These are phyloP conservation scores for Amborella trichopoda DNA, from an alignment of 164 flowering plant species.

Conservation along the genomic window DNA sequence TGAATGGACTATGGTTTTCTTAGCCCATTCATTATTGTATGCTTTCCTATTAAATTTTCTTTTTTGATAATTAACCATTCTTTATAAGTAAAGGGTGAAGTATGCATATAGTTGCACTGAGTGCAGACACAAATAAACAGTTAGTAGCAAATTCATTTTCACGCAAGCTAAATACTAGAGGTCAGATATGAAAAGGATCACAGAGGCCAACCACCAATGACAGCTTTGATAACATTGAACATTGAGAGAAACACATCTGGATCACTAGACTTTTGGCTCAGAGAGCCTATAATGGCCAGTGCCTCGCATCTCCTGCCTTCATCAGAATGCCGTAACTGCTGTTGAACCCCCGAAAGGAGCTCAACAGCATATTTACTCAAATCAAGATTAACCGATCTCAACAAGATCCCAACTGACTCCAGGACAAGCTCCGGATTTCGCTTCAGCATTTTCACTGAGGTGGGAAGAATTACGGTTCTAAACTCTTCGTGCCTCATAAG, in stretches of 20 bases:
- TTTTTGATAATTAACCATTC: neutral
- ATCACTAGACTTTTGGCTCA: conserved; percentile 83
- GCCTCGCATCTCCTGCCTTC: conserved; percentile 72
- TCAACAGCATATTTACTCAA: conserved; percentile 87
- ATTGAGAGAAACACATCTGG: conserved; percentile 81
- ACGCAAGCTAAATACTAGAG: neutral
- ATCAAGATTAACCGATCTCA: conserved; percentile 63
- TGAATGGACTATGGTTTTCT: no score
- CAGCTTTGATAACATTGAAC: conserved; percentile 59
- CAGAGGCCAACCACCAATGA: conserved; percentile 63
- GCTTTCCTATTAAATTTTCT: no score
- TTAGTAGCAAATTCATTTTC: neutral
- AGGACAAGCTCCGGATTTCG: conserved; percentile 95
- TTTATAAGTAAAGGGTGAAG: neutral
- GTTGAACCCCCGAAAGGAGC: conserved; percentile 55
- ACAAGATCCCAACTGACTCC: conserved; percentile 70
- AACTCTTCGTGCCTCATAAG: conserved; percentile 77
- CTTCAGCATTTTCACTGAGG: conserved; percentile 82
- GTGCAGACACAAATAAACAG: neutral
- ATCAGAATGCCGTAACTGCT: conserved; percentile 90
- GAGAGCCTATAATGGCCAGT: conserved; percentile 43
- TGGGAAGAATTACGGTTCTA: conserved; percentile 51
- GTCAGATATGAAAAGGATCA: neutral
- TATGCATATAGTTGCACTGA: neutral
- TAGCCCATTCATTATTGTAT: no score